These are phyloP conservation scores for Penicillium griseofulvum DNA, from an alignment of 2,329 filamentous ascomycete species.

Conservation along the genomic window DNA sequence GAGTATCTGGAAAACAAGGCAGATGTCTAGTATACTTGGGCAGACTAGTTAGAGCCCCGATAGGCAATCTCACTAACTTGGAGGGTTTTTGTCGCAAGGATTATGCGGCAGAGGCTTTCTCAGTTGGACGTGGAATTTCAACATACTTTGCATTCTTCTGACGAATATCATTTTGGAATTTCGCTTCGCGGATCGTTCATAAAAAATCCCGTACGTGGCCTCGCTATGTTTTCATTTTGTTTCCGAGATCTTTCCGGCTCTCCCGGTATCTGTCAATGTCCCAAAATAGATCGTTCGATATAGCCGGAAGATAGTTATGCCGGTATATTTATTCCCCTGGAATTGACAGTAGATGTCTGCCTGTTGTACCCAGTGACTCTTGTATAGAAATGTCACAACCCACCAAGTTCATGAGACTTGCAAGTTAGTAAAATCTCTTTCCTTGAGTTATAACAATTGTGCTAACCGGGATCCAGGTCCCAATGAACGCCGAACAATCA, in stretches of 20 bases:
- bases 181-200: neutral
- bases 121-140: no score
- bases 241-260: neutral
- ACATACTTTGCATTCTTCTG: neutral
- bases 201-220: neutral
- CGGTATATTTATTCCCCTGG: neutral
- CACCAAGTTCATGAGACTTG: constrained; percentile 1
- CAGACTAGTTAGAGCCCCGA: neutral
- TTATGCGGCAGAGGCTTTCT: neutral
- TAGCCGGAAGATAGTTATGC: neutral
- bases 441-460: neutral
- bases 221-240: neutral
- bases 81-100: neutral
- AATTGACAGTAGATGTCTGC: neutral
- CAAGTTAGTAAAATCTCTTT: neutral
- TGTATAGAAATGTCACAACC: neutral
- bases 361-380: neutral
- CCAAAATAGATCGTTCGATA: neutral
- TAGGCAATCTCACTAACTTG: neutral
- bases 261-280: neutral
- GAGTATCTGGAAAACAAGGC: neutral
- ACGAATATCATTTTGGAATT: neutral
- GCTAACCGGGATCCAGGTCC: constrained; percentile 29
- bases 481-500: constrained; percentile 44
- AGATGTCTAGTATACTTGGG: neutral